Evolutionary conservation across 495 filamentous ascomycete species (phyloP), one percentile per base, ranked within the genome.

Genomic region (Poronia punctata): DNA sequence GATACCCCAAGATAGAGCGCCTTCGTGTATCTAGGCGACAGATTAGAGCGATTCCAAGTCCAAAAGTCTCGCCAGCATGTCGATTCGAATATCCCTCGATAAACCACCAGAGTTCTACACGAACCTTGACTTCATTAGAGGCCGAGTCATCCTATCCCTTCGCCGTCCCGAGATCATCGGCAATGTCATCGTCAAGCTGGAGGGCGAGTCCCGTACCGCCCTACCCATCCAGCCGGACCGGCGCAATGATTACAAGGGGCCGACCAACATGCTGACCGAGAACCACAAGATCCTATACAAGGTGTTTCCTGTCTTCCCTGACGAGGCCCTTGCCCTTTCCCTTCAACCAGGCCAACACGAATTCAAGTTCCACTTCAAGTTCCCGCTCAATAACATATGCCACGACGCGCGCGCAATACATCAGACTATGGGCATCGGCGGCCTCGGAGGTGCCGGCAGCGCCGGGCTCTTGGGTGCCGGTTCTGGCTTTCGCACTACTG

Each of bases 351-450:
- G 92, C 27, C 71, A 75, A 46, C 85, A 95, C 64, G 80, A 88
- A 53, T 97, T 92, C 60, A 84, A 86, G 2, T 98, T 98, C 59
- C 61, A 74, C 22, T 94, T 98, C 73, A 93, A 94, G 71, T 68
- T 98, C 11, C 88, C 89, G 6, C 85, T 96, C 68, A 96, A 98
- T 66, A 94, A 92, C 59, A 69, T 78, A 20, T 98, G 92, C 62
- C 71, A 69, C 38, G 67, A 75, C 40, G 68, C 57, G 6, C 57
- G 56, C 5, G 65, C 66, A 32, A 74, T 73, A 61, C 51, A 57
- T 31, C 48, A 51, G n/a, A 50, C 67, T 11, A 61, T 68, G 21
- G 72, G 70, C 29, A 34, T 70, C 7, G 61, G 55, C 26, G 61
- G 54, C 40, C n/a, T 62, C 16, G 56, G 58, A 14, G 61, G 62